Evolutionary conservation across 495 filamentous ascomycete genomes (phyloP).

Genomic region (Talaromyces nanjingensis): DNA sequence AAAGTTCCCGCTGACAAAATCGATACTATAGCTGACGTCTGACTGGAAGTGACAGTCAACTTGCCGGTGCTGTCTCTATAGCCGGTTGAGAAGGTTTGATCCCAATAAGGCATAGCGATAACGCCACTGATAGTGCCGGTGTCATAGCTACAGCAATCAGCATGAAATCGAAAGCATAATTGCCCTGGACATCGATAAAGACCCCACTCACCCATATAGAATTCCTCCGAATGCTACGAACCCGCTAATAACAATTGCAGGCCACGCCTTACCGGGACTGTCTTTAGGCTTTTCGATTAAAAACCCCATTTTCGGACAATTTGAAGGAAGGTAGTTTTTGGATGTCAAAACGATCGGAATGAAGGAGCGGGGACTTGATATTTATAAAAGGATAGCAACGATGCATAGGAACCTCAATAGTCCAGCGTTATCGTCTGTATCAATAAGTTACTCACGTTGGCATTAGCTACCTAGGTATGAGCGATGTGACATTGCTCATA

Average conservation of each 20-base stretch:
- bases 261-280: slow-evolving; percentile 50
- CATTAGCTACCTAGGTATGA: too few species aligned
- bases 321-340: too few species aligned
- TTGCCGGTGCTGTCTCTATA: slow-evolving; percentile 40
- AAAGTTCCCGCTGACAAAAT: slow-evolving; percentile 88
- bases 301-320: slow-evolving; percentile 25
- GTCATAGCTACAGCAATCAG: slow-evolving; percentile 54
- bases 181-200: background rate
- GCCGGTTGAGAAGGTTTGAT: slow-evolving; percentile 63
- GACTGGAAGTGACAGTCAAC: slow-evolving; percentile 44
- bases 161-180: background rate
- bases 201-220: slow-evolving; percentile 62
- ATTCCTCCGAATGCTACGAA: slow-evolving; percentile 89
- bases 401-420: too few species aligned
- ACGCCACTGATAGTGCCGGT: slow-evolving; percentile 89
- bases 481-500: background rate
- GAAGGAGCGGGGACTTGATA: background rate
- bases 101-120: slow-evolving; percentile 73
- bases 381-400: background rate
- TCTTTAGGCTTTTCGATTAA: slow-evolving; percentile 33
- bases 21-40: slow-evolving; percentile 67
- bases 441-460: too few species aligned
- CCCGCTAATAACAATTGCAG: slow-evolving; percentile 78
- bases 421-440: background rate
- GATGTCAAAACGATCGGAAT: too few species aligned